Evolutionary conservation across 2,329 filamentous ascomycete species (phyloP), one percentile per base, ranked within the genome.

Genomic region (Colletotrichum tropicale): DNA sequence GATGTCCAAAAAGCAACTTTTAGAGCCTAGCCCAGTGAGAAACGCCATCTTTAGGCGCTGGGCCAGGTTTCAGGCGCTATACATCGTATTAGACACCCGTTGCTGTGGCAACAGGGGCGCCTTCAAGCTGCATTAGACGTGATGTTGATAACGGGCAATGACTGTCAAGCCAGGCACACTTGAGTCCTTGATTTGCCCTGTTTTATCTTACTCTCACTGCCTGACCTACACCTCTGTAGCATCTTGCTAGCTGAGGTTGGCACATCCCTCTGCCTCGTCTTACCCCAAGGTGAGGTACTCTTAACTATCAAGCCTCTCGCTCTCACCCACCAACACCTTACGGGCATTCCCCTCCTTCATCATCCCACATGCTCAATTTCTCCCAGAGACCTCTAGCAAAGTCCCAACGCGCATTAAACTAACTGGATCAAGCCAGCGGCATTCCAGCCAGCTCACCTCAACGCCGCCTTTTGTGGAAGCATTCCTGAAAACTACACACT

Each of bases 261-360:
- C 52, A 34, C 43, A n/a, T 21, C 34, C 21, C 24, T 15, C 48
- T 65, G 18, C 32, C 24, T 28, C 64, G 26, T 56, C 34, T 65
- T 70, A 34, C 34, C 52, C 38, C 43, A 48, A 48, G n/a, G 3
- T 48, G n/a, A 48, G n/a, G 43, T 48, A 48, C n/a, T n/a, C 43
- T 58, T 61, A 65, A 70, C 66, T 28, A 28, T 38, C 60, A 34
- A 26, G 26, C 24, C 34, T 28, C 48, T 64, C 66, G 58, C 58
- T 61, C 58, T 28, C 48, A 21, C 32, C 66, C 58, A 70, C 58
- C 34, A 58, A 58, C 43, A 70, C 15, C 30, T 69, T 16, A 55
- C 36, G 28, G 52, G 15, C 34, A 71, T 71, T 66, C 58, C 66
- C 58, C 43, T 74, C 60, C 48, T 71, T 74, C 36, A 30, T 74